Conservation (phyloP, 176 grass and related monocot species). For the Phragmites australis region DNA sequence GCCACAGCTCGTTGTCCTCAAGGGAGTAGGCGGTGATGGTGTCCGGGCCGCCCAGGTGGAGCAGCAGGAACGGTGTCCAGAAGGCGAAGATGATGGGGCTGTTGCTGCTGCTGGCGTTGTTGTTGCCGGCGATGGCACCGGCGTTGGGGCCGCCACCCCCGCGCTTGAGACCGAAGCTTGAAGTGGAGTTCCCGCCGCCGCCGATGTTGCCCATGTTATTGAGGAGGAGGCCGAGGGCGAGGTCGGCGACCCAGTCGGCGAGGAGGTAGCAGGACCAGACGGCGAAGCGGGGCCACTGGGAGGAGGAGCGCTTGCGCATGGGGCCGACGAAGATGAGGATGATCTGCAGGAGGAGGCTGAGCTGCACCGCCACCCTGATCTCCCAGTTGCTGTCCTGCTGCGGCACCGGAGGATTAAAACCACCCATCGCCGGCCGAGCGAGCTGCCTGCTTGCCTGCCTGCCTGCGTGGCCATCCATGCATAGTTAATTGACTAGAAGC, state of each 20-base stretch:
- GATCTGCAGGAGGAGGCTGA: constrained; percentile 42
- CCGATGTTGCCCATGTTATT: constrained; percentile 60
- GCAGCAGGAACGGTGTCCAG: constrained; percentile 72
- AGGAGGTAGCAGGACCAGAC: constrained; percentile 52
- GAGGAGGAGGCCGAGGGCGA: constrained; percentile 52
- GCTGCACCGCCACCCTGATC: constrained; percentile 30
- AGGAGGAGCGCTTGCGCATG: constrained; percentile 38
- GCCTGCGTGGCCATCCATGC: too few relatives aligned
- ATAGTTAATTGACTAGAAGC: too few relatives aligned
- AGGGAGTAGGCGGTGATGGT: constrained; percentile 69
- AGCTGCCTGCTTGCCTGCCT: too few relatives aligned
- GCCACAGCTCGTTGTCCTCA: constrained; percentile 61
- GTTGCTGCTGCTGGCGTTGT: background rate
- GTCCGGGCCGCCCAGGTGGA: constrained; percentile 71
- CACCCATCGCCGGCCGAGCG: constrained; percentile 19
- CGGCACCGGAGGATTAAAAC: constrained; percentile 47
- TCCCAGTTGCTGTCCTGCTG: constrained; percentile 47
- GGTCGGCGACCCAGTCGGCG: constrained; percentile 64
- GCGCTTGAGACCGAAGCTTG: constrained; percentile 35
- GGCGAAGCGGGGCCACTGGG: background rate
- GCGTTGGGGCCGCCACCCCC: background rate
- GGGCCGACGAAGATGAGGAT: constrained; percentile 47
- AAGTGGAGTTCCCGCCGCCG: background rate
- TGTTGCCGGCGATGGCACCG: too few relatives aligned
- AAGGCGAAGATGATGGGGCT: constrained; percentile 53